A percentile compares a stretch with the other conserved stretches of the same genome.
These are phyloP conservation scores for Leptographium procerum DNA, from an alignment of 2,329 filamentous ascomycete genomes.

Conservation along the genomic window DNA sequence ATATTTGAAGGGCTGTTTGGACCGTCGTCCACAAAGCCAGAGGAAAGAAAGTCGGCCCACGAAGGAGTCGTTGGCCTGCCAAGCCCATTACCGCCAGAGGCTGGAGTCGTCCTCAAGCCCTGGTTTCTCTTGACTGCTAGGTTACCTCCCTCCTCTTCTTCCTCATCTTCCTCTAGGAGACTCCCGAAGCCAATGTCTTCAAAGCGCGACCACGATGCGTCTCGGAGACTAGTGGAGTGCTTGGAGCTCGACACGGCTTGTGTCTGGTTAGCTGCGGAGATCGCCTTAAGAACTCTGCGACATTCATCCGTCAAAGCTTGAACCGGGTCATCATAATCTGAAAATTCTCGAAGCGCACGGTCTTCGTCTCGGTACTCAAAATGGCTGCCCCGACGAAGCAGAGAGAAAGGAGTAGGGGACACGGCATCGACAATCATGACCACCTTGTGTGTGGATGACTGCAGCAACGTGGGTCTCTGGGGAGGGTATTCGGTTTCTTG, in stretches of 20 bases:
- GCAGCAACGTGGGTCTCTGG: conserved; percentile 61
- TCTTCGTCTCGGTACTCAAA: conserved; percentile 93
- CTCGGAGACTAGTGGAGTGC: conserved; percentile 60
- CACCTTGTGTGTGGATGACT: conserved; percentile 73
- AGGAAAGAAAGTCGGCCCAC: conserved; percentile 95
- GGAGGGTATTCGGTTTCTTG: conserved; percentile 93
- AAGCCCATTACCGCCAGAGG: conserved; percentile 53
- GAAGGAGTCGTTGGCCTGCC: conserved; percentile 88
- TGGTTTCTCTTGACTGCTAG: conserved; percentile 27
- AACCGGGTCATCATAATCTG: conserved; percentile 81
- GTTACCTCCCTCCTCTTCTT: conserved; percentile 43
- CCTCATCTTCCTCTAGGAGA: conserved; percentile 58
- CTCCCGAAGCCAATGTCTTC: conserved; percentile 87
- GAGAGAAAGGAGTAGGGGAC: conserved; percentile 84
- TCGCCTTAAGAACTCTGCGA: conserved; percentile 75
- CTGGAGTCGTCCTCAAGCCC: conserved; percentile 50
- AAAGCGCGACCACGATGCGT: conserved; percentile 94
- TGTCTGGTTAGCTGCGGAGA: conserved; percentile 82
- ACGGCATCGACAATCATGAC: conserved; percentile 95
- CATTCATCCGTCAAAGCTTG: conserved; percentile 88
- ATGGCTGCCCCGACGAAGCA: conserved; percentile 81
- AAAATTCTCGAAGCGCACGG: conserved; percentile 70
- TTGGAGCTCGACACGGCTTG: conserved; percentile 55
- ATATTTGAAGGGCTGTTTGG: conserved; percentile 52
- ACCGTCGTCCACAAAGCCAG: conserved; percentile 76